phyloP scores from a whole-genome alignment of 371 early-diverging fungal species.

The Synchytrium microbalum region DNA sequence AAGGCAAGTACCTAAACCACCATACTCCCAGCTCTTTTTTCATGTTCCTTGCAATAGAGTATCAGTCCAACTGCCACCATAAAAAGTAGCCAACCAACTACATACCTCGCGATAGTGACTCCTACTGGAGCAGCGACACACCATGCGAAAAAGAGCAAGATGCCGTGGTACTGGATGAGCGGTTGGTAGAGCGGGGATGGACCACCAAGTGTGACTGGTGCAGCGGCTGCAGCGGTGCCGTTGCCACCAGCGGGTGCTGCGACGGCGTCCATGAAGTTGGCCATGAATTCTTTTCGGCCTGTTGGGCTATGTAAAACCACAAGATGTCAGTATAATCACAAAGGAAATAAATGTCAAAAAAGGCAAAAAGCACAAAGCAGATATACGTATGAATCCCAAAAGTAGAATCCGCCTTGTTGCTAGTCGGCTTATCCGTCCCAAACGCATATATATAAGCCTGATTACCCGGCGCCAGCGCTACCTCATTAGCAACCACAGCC shows the following conservation, averaged over 20 bases:
- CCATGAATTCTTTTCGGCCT: conserved; percentile 1
- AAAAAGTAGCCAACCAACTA: too few species aligned
- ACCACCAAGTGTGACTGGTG: background rate
- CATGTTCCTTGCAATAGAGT: too few species aligned
- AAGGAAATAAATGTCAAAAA: too few species aligned
- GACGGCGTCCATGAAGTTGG: background rate
- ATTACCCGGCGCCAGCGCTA: background rate
- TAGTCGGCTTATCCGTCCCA: background rate
- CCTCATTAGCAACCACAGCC: background rate
- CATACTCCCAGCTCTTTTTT: conserved; percentile 29
- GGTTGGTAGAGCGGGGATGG: background rate
- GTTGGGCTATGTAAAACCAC: background rate
- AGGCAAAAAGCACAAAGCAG: background rate
- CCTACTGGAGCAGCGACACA: conserved; percentile 19
- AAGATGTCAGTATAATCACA: background rate
- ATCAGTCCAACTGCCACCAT: too few species aligned
- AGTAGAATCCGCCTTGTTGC: background rate
- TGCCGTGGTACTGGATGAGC: conserved; percentile 17
- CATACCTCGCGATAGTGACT: conserved; percentile 33
- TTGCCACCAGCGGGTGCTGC: too few species aligned
- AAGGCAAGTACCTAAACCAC: conserved; percentile 40
- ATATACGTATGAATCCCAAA: background rate
- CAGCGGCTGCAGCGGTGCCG: background rate
- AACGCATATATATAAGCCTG: background rate
- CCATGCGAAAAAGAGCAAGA: conserved; percentile 34